phyloP scores from a whole-genome alignment of 805 yeast genomes.

The Danielia reshetovae region DNA sequence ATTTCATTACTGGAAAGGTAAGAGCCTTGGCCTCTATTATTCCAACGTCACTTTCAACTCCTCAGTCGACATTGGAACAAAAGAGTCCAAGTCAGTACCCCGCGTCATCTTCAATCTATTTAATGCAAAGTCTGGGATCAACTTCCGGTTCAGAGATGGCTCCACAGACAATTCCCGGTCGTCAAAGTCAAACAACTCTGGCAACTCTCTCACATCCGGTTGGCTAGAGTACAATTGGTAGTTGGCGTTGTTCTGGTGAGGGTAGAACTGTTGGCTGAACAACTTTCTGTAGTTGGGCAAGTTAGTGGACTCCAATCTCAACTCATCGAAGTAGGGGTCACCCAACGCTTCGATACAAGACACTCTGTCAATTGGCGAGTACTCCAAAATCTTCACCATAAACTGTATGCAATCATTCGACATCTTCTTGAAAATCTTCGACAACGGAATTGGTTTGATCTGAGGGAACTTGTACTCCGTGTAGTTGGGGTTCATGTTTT shows the following conservation, averaged over 20 bases:
- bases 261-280: conserved; percentile 35
- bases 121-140: conserved; percentile 42
- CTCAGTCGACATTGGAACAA: conserved; percentile 33
- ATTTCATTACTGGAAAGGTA: too few species aligned
- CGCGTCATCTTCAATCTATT: conserved; percentile 24
- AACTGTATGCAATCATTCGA: conserved; percentile 53
- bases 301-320: conserved; percentile 35
- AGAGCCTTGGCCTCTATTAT: conserved; percentile 10
- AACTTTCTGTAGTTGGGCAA: conserved; percentile 43
- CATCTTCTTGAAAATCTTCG: conserved; percentile 59
- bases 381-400: conserved; percentile 54
- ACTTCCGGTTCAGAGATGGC: conserved; percentile 33
- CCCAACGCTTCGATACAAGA: conserved; percentile 53
- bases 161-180: conserved; percentile 47
- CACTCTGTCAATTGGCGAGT: conserved; percentile 64
- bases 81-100: conserved; percentile 25
- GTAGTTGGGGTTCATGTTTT: conserved; percentile 93
- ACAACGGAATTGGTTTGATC: conserved; percentile 72
- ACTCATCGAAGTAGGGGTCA: conserved; percentile 53
- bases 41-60: conserved; percentile 31
- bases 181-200: conserved; percentile 50
- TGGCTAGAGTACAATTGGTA: conserved; percentile 37
- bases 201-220: conserved; percentile 41
- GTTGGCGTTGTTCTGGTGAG: conserved; percentile 38
- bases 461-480: conserved; percentile 96